Evolutionary conservation across 371 early-diverging fungal species (phyloP).

Genomic region (Rhizomucor pusillus): DNA sequence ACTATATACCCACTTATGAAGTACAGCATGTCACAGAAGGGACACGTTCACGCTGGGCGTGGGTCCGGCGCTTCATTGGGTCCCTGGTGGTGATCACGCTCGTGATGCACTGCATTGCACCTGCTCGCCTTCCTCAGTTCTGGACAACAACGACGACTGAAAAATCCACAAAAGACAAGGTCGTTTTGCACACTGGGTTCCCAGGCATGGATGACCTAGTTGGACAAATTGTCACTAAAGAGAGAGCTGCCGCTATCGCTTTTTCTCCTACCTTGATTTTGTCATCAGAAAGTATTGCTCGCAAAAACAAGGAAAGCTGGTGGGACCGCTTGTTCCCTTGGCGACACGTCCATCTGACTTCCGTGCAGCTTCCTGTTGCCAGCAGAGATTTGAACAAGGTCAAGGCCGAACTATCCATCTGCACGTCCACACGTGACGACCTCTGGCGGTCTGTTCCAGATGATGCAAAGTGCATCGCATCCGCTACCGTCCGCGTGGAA

Average conservation of each 20-base stretch:
- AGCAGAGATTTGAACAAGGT: constrained; percentile 10
- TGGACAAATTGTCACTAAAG: constrained; percentile 15
- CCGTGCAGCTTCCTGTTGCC: constrained; percentile 27
- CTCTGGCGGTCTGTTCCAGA: constrained; percentile 20
- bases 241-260: constrained; percentile 29
- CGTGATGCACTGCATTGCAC: constrained; percentile 11
- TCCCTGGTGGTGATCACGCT: constrained; percentile 15
- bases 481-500: not conserved
- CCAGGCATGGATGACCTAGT: constrained; percentile 24
- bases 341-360: constrained; percentile 32
- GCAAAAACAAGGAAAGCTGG: constrained; percentile 27
- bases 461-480: constrained; percentile 12
- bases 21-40: not conserved
- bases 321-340: constrained; percentile 38
- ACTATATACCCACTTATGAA: too few relatives aligned
- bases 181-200: constrained; percentile 37
- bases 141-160: constrained; percentile 1
- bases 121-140: constrained; percentile 12
- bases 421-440: constrained; percentile 20
- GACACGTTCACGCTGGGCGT: constrained; percentile 20
- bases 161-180: constrained; percentile 8
- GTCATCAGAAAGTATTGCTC: constrained; percentile 3
- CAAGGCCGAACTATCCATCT: constrained; percentile 22
- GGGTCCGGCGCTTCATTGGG: constrained; percentile 28
- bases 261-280: constrained; percentile 21